A percentile compares a stretch with the other conserved stretches of the same genome.
Conservation (phyloP, 1,284 basidiomycete species). For the Ustilago vetiveriae region DNA sequence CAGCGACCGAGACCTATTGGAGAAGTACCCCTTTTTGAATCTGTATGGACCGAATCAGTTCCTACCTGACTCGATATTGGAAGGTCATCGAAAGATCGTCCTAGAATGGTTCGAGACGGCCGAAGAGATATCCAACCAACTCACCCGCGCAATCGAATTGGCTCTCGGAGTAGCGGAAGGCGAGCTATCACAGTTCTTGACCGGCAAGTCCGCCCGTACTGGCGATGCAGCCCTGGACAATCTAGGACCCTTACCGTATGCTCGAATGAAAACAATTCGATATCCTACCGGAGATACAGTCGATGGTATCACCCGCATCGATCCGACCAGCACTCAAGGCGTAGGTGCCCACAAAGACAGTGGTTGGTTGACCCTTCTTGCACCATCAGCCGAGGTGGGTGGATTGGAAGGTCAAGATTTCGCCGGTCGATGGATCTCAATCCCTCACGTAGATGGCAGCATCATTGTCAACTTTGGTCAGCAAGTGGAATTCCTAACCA, state of each 20-base stretch:
- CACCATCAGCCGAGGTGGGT: constrained; percentile 37
- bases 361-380: constrained; percentile 58
- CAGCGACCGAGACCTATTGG: constrained; percentile 1
- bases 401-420: constrained; percentile 58
- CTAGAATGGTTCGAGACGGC: constrained; percentile 43
- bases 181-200: constrained; percentile 35
- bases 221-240: constrained; percentile 3
- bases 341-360: constrained; percentile 61
- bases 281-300: constrained; percentile 45
- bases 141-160: constrained; percentile 54
- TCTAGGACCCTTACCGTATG: constrained; percentile 38
- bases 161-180: constrained; percentile 37
- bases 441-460: constrained; percentile 35
- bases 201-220: constrained; percentile 9
- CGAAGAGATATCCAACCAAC: constrained; percentile 23
- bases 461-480: constrained; percentile 63
- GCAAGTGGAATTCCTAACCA: constrained; percentile 54
- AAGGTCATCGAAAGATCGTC: constrained; percentile 18
- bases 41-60: constrained; percentile 59
- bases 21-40: constrained; percentile 39
- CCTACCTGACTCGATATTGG: constrained; percentile 25
- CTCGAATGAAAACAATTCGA: constrained; percentile 58
- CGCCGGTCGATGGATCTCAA: constrained; percentile 48
- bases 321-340: constrained; percentile 44
- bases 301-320: constrained; percentile 41